These are phyloP conservation scores for Pinus taeda DNA, from an alignment of 75 land plant genomes.

Conservation along the genomic window DNA sequence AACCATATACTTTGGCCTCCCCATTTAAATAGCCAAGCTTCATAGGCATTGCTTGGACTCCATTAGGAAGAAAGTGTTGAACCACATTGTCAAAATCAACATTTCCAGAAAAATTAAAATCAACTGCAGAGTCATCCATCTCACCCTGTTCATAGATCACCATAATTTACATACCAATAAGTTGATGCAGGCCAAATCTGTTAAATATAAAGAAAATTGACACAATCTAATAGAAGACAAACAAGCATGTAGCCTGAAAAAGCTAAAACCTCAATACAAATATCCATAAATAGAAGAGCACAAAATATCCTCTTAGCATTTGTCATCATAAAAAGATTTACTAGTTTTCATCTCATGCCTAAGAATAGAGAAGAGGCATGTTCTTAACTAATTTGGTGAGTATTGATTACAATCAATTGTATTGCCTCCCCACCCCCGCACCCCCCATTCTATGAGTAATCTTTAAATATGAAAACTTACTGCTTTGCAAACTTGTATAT, in stretches of 20 bases:
- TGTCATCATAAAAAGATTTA: not conserved
- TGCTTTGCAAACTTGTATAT: too few relatives aligned
- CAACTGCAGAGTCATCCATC: constrained; percentile 80
- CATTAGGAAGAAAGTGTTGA: constrained; percentile 55
- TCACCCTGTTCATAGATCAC: constrained; percentile 63
- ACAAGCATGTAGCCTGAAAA: not conserved
- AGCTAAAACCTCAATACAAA: not conserved
- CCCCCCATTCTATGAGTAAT: not conserved
- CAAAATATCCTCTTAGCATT: not conserved
- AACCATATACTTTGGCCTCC: constrained; percentile 89
- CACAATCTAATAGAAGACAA: not conserved
- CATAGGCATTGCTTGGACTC: constrained; percentile 47
- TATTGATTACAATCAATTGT: too few relatives aligned
- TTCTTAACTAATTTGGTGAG: too few relatives aligned
- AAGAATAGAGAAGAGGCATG: not conserved
- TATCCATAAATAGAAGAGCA: not conserved
- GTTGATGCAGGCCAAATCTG: not conserved
- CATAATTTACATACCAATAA: not conserved
- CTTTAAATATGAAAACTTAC: too few relatives aligned
- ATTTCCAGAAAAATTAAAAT: constrained; percentile 87
- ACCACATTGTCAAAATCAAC: constrained; percentile 66
- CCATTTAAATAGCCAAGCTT: constrained; percentile 76
- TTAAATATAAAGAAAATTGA: not conserved
- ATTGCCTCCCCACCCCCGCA: too few relatives aligned
- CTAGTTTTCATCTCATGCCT: not conserved